Percentiles rank a stretch among this genome's conserved stretches.
Conservation (phyloP, 257 asterid species). For the Salvia rosmarinus region DNA sequence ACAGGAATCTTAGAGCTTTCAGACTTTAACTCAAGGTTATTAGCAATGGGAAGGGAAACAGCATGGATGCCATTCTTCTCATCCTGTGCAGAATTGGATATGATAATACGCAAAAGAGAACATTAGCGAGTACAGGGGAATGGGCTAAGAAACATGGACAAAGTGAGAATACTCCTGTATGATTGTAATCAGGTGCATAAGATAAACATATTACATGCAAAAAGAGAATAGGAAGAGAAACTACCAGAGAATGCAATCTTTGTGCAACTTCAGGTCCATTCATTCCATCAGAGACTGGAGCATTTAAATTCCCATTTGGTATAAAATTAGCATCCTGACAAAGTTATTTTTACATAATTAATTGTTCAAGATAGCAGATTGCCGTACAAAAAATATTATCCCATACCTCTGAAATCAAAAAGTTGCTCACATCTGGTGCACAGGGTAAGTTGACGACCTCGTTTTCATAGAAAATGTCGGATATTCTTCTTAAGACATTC, state of each 20-base stretch:
- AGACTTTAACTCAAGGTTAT: slow-evolving; percentile 54
- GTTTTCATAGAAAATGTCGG: slow-evolving; percentile 80
- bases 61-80: slow-evolving; percentile 53
- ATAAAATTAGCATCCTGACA: slow-evolving; percentile 72
- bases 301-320: slow-evolving; percentile 65
- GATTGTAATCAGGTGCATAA: slow-evolving; percentile 8
- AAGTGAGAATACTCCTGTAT: neutral
- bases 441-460: slow-evolving; percentile 74
- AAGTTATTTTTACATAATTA: slow-evolving; percentile 26
- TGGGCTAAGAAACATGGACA: slow-evolving; percentile 15
- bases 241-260: slow-evolving; percentile 61
- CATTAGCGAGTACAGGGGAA: slow-evolving; percentile 21
- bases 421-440: slow-evolving; percentile 95
- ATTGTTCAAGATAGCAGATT: slow-evolving; percentile 25
- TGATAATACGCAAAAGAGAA: slow-evolving; percentile 24
- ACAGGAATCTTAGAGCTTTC: slow-evolving; percentile 58
- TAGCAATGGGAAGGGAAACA: slow-evolving; percentile 49
- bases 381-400: neutral
- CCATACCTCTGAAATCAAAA: slow-evolving; percentile 85
- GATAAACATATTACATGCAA: slow-evolving; percentile 19
- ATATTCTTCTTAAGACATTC: slow-evolving; percentile 59
- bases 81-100: slow-evolving; percentile 52
- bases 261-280: slow-evolving; percentile 79
- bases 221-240: slow-evolving; percentile 27
- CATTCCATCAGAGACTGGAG: too few relatives aligned